phyloP scores from a whole-genome alignment of 2,329 filamentous ascomycete genomes.

The Hypoxylon sp. region DNA sequence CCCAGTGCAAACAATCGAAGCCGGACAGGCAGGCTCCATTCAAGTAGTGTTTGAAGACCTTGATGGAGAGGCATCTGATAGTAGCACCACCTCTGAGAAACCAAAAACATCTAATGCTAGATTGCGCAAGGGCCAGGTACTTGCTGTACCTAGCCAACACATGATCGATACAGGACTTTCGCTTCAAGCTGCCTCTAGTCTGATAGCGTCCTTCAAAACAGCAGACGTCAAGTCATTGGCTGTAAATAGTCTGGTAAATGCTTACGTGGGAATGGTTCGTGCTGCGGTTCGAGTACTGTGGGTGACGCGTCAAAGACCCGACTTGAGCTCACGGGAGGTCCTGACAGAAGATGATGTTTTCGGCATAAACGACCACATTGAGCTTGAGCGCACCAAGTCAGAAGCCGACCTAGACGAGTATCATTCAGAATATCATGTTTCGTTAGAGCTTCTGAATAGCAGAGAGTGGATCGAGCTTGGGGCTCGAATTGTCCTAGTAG shows the following conservation, averaged over 20 bases:
- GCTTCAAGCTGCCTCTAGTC: conserved; percentile 75
- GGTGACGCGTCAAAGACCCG: conserved; percentile 58
- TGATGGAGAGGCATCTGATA: conserved; percentile 53
- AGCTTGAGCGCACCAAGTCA: conserved; percentile 54
- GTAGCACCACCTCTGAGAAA: conserved; percentile 50
- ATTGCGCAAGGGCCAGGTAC: conserved; percentile 85
- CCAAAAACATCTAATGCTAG: conserved; percentile 56
- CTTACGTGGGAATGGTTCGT: conserved; percentile 90
- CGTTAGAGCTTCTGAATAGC: conserved; percentile 76
- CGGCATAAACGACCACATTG: conserved; percentile 65
- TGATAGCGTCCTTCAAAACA: conserved; percentile 79
- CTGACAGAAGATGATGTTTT: conserved; percentile 68
- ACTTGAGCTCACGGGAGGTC: conserved; percentile 48
- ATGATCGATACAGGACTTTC: conserved; percentile 70
- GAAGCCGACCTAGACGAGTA: conserved; percentile 48
- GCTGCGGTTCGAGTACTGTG: conserved; percentile 82
- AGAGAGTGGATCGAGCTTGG: conserved; percentile 82
- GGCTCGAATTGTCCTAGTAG: conserved; percentile 78
- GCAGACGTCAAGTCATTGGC: conserved; percentile 73
- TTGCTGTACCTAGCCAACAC: conserved; percentile 74
- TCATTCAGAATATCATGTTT: conserved; percentile 66
- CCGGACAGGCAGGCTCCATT: conserved; percentile 91
- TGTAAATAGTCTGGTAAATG: conserved; percentile 79
- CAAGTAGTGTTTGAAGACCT: conserved; percentile 76
- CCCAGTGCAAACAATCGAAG: conserved; percentile 80